phyloP scores from a whole-genome alignment of 805 yeast genomes.

The Candida pseudoglaebosa region DNA sequence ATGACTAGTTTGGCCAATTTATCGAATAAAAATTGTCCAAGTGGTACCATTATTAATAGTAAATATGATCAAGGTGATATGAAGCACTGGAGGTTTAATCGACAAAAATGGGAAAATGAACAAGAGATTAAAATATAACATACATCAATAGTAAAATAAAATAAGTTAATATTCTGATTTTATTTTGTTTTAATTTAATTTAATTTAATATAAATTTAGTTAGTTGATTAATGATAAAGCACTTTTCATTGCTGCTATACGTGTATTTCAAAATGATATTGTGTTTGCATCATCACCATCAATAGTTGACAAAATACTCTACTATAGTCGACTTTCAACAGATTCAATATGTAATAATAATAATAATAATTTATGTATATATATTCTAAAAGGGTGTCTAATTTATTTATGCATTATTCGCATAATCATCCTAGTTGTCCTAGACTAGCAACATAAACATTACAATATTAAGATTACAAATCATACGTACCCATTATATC shows the following conservation, averaged over 20 bases:
- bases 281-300: too few species aligned
- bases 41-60: conserved; percentile 56
- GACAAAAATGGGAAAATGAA: conserved; percentile 54
- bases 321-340: background rate
- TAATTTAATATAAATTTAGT: too few species aligned
- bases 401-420: background rate
- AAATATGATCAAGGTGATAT: conserved; percentile 50
- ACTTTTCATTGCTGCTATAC: too few species aligned
- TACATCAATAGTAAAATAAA: background rate
- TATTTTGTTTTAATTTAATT: too few species aligned
- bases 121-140: conserved; percentile 47
- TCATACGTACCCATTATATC: too few species aligned
- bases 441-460: too few species aligned
- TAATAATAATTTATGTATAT: background rate
- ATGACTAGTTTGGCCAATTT: conserved; percentile 47
- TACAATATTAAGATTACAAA: too few species aligned
- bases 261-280: too few species aligned
- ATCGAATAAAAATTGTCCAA: conserved; percentile 61
- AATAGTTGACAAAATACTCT: too few species aligned
- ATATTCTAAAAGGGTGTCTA: background rate
- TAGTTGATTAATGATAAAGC: too few species aligned
- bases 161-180: background rate
- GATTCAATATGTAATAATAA: background rate
- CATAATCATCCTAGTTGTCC: too few species aligned
- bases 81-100: conserved; percentile 69